phyloP scores from a whole-genome alignment of 1,139 yeast species.

The Protomyces gravidus region DNA sequence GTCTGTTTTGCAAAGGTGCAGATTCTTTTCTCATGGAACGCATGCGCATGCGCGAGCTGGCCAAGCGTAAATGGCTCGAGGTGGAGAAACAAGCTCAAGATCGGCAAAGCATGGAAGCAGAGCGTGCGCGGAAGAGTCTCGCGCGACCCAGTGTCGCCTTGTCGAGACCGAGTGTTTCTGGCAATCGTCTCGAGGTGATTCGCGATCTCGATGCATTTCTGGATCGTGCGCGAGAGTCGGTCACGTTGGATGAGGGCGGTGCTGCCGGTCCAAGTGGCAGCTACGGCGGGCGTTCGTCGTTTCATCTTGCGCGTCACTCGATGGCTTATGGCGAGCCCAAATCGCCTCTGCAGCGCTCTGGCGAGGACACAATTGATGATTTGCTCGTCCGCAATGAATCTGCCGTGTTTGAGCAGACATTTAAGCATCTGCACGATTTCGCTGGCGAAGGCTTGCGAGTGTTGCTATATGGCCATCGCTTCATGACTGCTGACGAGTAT shows the following conservation, averaged over 20 bases:
- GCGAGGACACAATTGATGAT: constrained; percentile 50
- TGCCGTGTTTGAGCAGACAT: constrained; percentile 72
- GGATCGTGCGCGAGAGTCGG: constrained; percentile 2
- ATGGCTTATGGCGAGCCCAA: constrained; percentile 28
- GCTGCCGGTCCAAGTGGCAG: background rate
- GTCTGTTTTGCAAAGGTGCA: constrained; percentile 89
- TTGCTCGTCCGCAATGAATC: constrained; percentile 66
- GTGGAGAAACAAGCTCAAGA: constrained; percentile 56
- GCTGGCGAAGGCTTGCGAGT: constrained; percentile 94
- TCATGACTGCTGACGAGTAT: constrained; percentile 60
- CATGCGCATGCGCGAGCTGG: constrained; percentile 55
- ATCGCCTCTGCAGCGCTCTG: constrained; percentile 11
- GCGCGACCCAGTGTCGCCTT: constrained; percentile 32
- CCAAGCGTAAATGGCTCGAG: constrained; percentile 59
- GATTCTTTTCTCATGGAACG: constrained; percentile 86
- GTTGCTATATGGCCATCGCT: constrained; percentile 70
- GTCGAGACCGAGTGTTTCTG: constrained; percentile 31
- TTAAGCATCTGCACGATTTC: constrained; percentile 87
- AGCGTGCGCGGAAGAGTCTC: constrained; percentile 48
- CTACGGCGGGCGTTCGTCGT: background rate
- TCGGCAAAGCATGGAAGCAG: constrained; percentile 78
- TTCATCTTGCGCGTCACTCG: constrained; percentile 29
- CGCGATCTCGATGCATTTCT: constrained; percentile 22
- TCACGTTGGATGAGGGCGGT: background rate
- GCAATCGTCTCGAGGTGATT: constrained; percentile 10